Percentiles rank a stretch among this genome's conserved stretches.
These are phyloP conservation scores for Ustanciosporium gigantosporum DNA, from an alignment of 1,284 basidiomycete genomes.

Conservation along the genomic window DNA sequence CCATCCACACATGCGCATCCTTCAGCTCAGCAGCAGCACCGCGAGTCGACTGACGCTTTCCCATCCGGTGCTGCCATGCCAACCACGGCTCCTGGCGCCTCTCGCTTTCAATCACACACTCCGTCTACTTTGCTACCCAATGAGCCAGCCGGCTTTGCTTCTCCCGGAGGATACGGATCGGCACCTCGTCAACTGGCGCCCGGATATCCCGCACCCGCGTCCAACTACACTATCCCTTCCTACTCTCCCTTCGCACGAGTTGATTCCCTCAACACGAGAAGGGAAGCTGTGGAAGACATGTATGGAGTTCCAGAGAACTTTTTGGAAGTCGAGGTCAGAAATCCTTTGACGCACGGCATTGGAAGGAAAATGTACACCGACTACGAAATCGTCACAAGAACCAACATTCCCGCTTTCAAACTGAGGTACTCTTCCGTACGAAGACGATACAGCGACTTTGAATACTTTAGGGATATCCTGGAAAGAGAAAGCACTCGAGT, in stretches of 20 bases:
- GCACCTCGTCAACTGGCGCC: slow-evolving; percentile 34
- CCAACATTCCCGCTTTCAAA: slow-evolving; percentile 98
- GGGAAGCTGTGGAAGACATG: slow-evolving; percentile 79
- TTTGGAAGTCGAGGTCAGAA: slow-evolving; percentile 94
- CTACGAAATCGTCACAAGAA: slow-evolving; percentile 97
- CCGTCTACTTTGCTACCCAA: slow-evolving; percentile 39
- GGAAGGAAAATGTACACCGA: slow-evolving; percentile 95
- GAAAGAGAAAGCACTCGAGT: slow-evolving; percentile 95
- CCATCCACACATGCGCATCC: background rate
- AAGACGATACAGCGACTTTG: slow-evolving; percentile 95
- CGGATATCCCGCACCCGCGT: slow-evolving; percentile 40
- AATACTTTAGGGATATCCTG: slow-evolving; percentile 96
- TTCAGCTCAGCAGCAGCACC: background rate
- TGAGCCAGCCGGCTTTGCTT: slow-evolving; percentile 18
- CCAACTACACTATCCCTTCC: slow-evolving; percentile 39
- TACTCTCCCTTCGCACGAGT: slow-evolving; percentile 60
- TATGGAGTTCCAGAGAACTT: slow-evolving; percentile 87
- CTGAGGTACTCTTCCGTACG: slow-evolving; percentile 90
- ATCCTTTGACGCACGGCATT: slow-evolving; percentile 85
- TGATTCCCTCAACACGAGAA: slow-evolving; percentile 42
- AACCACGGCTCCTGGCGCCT: slow-evolving; percentile 1
- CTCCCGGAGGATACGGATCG: background rate
- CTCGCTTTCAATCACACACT: slow-evolving; percentile 37
- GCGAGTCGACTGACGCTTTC: slow-evolving; percentile 12
- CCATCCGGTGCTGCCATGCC: slow-evolving; percentile 9